A percentile compares a stretch with the other conserved stretches of the same genome.
Conservation (phyloP, 306 rosid species). For the Pyrus betulifolia region DNA sequence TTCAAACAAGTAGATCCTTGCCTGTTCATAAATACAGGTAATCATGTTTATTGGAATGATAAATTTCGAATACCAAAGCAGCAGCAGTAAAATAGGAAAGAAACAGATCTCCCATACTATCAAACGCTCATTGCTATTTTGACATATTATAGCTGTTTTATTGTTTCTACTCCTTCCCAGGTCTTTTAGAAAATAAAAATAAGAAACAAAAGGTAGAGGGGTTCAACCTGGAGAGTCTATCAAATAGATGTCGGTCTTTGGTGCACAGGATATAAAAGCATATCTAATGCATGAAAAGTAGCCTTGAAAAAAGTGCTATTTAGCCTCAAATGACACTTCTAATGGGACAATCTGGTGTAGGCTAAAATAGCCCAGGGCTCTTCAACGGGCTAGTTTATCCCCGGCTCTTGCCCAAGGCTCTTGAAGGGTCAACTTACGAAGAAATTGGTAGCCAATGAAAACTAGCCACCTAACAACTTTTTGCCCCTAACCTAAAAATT, state of each 20-base stretch:
- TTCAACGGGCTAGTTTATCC: too few relatives aligned
- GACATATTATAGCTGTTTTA: neutral
- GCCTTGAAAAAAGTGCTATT: too few relatives aligned
- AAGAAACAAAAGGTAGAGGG: neutral
- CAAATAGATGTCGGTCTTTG: neutral
- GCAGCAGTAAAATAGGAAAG: neutral
- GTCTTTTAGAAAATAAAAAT: neutral
- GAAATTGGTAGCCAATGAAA: too few relatives aligned
- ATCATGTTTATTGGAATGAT: neutral
- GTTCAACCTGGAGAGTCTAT: neutral
- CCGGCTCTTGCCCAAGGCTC: too few relatives aligned
- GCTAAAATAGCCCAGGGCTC: too few relatives aligned
- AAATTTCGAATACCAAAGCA: neutral
- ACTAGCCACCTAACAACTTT: too few relatives aligned
- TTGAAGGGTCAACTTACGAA: too few relatives aligned
- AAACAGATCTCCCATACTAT: neutral
- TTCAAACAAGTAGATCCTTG: neutral
- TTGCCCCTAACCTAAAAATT: too few relatives aligned
- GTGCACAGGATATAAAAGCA: too few relatives aligned
- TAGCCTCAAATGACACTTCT: too few relatives aligned
- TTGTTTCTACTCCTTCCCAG: neutral
- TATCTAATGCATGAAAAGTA: too few relatives aligned
- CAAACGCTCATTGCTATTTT: neutral
- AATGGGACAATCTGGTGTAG: too few relatives aligned
- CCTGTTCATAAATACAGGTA: neutral